phyloP scores from a whole-genome alignment of 139 green algal genomes.

The Marvania coccoides region DNA sequence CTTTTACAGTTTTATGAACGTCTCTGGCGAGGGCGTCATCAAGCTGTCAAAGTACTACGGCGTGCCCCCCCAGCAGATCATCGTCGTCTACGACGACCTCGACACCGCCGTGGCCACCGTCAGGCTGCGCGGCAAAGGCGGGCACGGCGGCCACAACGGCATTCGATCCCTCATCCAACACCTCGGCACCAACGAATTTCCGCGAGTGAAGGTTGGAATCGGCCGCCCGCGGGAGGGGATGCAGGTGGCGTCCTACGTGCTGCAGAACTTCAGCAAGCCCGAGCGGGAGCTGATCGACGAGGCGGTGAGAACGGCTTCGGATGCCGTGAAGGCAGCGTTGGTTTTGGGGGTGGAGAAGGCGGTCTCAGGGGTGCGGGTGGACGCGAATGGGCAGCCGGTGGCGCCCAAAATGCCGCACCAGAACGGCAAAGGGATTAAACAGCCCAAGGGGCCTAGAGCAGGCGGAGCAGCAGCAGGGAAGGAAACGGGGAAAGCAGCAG shows the following conservation, averaged over 20 bases:
- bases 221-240: slow-evolving; percentile 54
- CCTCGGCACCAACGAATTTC: slow-evolving; percentile 66
- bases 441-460: not conserved
- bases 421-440: slow-evolving; percentile 6
- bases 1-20: slow-evolving; percentile 97
- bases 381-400: not conserved
- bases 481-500: too few species aligned
- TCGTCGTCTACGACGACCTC: slow-evolving; percentile 87
- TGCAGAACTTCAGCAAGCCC: slow-evolving; percentile 59
- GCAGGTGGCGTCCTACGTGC: slow-evolving; percentile 55
- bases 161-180: slow-evolving; percentile 78
- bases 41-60: slow-evolving; percentile 67
- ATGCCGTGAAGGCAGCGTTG: slow-evolving; percentile 42
- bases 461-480: not conserved
- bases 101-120: slow-evolving; percentile 50
- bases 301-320: slow-evolving; percentile 37
- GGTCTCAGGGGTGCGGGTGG: slow-evolving; percentile 41
- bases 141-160: slow-evolving; percentile 92
- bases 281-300: slow-evolving; percentile 60
- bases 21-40: slow-evolving; percentile 66
- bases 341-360: slow-evolving; percentile 58
- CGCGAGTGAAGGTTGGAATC: slow-evolving; percentile 73
- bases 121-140: slow-evolving; percentile 63
- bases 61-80: slow-evolving; percentile 42
- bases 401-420: slow-evolving; percentile 2